A percentile compares a stretch with the other conserved stretches of the same genome.
Conservation (phyloP, 2,329 filamentous ascomycete species). For the Curvularia verruculosa region DNA sequence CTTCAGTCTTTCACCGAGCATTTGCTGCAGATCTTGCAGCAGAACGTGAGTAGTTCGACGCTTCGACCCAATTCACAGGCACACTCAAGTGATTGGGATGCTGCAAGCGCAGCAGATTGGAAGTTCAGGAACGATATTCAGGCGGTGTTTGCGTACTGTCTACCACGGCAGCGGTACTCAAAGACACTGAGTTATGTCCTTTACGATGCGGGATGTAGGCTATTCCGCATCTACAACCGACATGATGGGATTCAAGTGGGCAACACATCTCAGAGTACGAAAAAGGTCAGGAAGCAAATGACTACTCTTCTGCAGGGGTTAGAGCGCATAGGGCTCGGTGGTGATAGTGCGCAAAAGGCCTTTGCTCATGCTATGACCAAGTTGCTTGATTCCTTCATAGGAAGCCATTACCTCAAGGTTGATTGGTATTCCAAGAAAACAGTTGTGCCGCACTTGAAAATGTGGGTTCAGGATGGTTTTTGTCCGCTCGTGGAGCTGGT, state of each 20-base stretch:
- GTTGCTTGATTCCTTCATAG: conserved; percentile 68
- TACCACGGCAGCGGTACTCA: conserved; percentile 59
- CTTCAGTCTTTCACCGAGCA: conserved; percentile 45
- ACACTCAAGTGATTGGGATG: conserved; percentile 33
- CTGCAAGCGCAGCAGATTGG: conserved; percentile 28
- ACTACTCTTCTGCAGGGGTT: conserved; percentile 65
- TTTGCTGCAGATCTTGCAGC: conserved; percentile 40
- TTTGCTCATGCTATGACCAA: conserved; percentile 74
- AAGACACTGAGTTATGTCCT: conserved; percentile 63
- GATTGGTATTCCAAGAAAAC: conserved; percentile 63
- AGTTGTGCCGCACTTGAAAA: conserved; percentile 64
- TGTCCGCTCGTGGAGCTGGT: conserved; percentile 68
- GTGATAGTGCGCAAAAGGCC: conserved; percentile 71
- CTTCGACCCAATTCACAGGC: conserved; percentile 48
- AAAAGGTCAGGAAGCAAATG: conserved; percentile 58
- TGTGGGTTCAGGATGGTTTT: conserved; percentile 73
- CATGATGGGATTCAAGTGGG: conserved; percentile 32
- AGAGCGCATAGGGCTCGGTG: conserved; percentile 69
- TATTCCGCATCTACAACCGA: conserved; percentile 51
- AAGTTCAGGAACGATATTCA: conserved; percentile 68
- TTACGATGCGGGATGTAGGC: conserved; percentile 56
- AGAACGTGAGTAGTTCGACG: conserved; percentile 29
- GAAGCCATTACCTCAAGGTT: conserved; percentile 64
- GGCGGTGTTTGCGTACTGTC: conserved; percentile 68
- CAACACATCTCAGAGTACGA: conserved; percentile 25